Conservation (phyloP, 345 rosid species). For the Moricandia arvensis region DNA sequence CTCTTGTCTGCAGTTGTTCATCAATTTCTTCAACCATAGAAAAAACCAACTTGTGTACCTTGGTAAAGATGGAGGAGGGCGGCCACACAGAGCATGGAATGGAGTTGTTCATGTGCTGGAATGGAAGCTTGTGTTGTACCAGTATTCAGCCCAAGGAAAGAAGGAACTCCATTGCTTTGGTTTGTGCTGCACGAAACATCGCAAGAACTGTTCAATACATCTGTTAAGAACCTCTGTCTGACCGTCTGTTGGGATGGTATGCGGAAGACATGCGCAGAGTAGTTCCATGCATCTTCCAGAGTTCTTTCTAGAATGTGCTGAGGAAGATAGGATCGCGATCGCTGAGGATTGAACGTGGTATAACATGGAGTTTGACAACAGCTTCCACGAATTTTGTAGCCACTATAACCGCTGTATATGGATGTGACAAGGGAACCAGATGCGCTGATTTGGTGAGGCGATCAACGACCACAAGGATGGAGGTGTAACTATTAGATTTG, state of each 20-base stretch:
- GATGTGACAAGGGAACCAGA: not conserved
- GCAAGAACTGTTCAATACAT: not conserved
- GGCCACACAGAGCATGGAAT: not conserved
- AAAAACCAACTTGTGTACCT: not conserved
- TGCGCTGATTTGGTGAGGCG: not conserved
- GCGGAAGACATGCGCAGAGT: not conserved
- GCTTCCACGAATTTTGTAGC: not conserved
- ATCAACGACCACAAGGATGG: not conserved
- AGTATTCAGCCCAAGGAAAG: not conserved
- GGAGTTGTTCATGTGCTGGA: not conserved
- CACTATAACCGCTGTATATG: not conserved
- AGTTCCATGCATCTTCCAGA: not conserved
- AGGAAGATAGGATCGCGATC: not conserved
- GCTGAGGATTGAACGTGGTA: not conserved
- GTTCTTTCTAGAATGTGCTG: not conserved
- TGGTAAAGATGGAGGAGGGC: not conserved
- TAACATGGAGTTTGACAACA: not conserved
- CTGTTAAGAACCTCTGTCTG: not conserved
- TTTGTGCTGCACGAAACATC: not conserved
- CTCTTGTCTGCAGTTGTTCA: not conserved
- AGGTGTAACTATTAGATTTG: not conserved
- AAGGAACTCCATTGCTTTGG: not conserved
- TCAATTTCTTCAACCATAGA: not conserved
- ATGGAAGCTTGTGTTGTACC: not conserved
- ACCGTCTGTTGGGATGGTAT: not conserved